These are phyloP conservation scores for Tetradesmus obliquus DNA, from an alignment of 139 green algal genomes.

Conservation along the genomic window DNA sequence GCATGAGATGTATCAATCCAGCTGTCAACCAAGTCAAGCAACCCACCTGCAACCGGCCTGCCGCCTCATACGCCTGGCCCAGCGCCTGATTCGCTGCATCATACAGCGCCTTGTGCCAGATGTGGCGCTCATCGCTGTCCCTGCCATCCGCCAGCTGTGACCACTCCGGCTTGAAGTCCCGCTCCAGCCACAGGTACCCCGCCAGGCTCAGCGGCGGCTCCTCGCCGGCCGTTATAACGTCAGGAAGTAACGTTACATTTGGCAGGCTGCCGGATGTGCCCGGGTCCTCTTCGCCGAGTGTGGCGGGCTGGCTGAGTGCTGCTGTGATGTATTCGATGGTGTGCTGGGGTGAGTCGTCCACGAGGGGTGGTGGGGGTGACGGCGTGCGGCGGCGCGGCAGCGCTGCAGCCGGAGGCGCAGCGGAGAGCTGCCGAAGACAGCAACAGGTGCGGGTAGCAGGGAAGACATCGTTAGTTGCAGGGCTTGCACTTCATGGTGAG, in stretches of 20 bases:
- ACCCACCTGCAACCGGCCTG: conserved; percentile 29
- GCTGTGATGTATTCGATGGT: not conserved
- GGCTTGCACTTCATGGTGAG: too few species aligned
- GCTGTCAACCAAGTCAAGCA: too few species aligned
- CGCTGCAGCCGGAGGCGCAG: not conserved
- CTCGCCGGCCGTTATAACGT: not conserved
- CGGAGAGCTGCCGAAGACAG: not conserved
- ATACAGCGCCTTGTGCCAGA: conserved; percentile 42
- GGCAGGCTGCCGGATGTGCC: not conserved
- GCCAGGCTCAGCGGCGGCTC: not conserved
- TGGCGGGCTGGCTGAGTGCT: not conserved
- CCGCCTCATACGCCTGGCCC: not conserved
- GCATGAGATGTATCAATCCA: too few species aligned
- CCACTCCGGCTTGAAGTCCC: conserved; percentile 9
- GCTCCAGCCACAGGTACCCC: conserved; percentile 16
- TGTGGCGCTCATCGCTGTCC: conserved; percentile 31
- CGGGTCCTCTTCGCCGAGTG: not conserved
- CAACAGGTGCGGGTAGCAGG: not conserved
- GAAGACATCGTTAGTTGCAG: too few species aligned
- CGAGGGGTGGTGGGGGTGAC: not conserved
- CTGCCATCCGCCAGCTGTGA: not conserved
- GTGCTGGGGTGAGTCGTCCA: not conserved
- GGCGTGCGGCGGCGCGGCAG: not conserved
- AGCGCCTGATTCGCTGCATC: conserved; percentile 27
- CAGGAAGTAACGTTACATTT: too few species aligned